Evolutionary conservation across 768 basidiomycete genomes (phyloP).

Genomic region (Tulasnella sp.): DNA sequence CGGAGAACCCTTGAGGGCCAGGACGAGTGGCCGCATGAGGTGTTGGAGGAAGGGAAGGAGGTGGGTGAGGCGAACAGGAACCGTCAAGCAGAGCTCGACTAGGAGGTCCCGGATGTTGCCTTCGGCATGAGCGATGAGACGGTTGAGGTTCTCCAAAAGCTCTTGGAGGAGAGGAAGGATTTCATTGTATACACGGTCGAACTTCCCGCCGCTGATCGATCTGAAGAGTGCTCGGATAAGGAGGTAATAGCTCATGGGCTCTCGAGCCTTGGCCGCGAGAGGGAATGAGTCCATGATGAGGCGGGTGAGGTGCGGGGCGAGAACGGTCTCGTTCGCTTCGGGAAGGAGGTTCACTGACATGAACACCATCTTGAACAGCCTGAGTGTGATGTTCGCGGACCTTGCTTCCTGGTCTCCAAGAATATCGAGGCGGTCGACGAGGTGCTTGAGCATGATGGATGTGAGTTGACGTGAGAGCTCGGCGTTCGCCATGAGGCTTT

Average conservation of each 20-base stretch:
- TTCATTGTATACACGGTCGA: constrained; percentile 92
- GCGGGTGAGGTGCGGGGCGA: constrained; percentile 89
- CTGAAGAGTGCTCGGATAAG: constrained; percentile 89
- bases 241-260: constrained; percentile 89
- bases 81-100: constrained; percentile 94
- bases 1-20: constrained; percentile 79
- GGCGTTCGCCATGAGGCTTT: constrained; percentile 76
- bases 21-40: constrained; percentile 92
- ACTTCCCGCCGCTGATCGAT: constrained; percentile 86
- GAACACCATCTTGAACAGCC: constrained; percentile 95
- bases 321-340: constrained; percentile 75
- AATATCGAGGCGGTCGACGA: constrained; percentile 73
- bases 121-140: constrained; percentile 81
- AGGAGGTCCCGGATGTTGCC: constrained; percentile 75
- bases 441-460: constrained; percentile 81
- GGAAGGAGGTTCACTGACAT: constrained; percentile 74
- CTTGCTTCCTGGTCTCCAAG: constrained; percentile 83
- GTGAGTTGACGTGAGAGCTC: constrained; percentile 72
- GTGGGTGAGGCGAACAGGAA: constrained; percentile 91
- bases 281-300: constrained; percentile 96
- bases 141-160: constrained; percentile 92
- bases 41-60: constrained; percentile 92
- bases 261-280: constrained; percentile 83
- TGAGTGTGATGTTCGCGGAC: constrained; percentile 77
- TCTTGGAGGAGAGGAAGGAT: constrained; percentile 94